Conservation (phyloP, 2,329 filamentous ascomycete genomes). For the Cryphonectria parasitica region DNA sequence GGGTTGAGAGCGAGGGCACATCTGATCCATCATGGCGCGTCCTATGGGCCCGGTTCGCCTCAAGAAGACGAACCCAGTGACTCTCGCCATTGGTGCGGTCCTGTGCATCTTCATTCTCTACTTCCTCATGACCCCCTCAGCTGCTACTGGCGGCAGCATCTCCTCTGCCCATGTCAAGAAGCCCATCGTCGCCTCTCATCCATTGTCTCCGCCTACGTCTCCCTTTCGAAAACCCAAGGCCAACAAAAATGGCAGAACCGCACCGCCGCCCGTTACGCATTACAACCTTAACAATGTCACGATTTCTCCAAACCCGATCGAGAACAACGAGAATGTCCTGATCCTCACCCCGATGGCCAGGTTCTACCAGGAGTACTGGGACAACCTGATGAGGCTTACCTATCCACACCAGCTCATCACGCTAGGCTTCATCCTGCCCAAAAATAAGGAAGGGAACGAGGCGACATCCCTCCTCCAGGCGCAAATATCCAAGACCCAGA, state of each 20-base stretch:
- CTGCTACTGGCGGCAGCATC: conserved; percentile 51
- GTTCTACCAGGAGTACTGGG: conserved; percentile 96
- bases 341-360: conserved; percentile 90
- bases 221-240: conserved; percentile 68
- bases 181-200: conserved; percentile 63
- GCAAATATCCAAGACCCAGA: conserved; percentile 83
- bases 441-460: conserved; percentile 87
- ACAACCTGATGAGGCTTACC: conserved; percentile 79
- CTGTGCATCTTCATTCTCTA: conserved; percentile 74
- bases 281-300: conserved; percentile 97
- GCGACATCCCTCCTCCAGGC: conserved; percentile 83
- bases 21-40: conserved; percentile 52
- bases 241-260: conserved; percentile 57
- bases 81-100: conserved; percentile 70
- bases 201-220: conserved; percentile 73
- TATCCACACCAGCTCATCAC: conserved; percentile 97
- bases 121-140: conserved; percentile 62
- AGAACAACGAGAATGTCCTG: conserved; percentile 82
- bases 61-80: conserved; percentile 79
- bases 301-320: conserved; percentile 73
- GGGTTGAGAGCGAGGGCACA: background rate
- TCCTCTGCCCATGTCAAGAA: conserved; percentile 49
- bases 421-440: conserved; percentile 93
- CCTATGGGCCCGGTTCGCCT: conserved; percentile 70
- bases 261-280: conserved; percentile 83